phyloP scores from a whole-genome alignment of 441 rosid species.

The Lepidium campestre region DNA sequence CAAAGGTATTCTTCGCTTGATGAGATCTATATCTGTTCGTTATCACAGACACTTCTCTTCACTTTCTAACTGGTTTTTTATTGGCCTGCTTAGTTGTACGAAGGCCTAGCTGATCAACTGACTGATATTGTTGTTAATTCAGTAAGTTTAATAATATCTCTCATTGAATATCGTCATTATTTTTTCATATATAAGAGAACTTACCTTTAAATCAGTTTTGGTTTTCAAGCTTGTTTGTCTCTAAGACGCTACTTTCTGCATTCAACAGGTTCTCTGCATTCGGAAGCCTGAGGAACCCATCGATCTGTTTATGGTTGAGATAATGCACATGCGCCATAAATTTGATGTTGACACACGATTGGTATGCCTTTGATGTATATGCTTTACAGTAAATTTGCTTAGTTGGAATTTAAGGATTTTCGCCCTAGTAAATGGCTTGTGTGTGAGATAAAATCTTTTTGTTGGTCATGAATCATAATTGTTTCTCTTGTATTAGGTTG shows the following conservation, averaged over 20 bases:
- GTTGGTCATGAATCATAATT: not conserved
- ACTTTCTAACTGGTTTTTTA: conserved; percentile 7
- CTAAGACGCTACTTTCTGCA: not conserved
- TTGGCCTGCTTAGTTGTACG: conserved; percentile 51
- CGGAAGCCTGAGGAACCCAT: conserved; percentile 78
- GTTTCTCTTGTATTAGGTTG: conserved; percentile 44
- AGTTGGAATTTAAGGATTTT: not conserved
- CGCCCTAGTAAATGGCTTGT: not conserved
- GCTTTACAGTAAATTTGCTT: not conserved
- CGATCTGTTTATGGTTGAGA: conserved; percentile 96
- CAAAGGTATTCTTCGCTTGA: conserved; percentile 47
- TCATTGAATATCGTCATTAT: not conserved
- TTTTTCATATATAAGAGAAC: not conserved
- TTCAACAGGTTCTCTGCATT: conserved; percentile 73
- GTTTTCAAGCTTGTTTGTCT: not conserved
- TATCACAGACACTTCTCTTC: not conserved
- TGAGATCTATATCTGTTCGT: not conserved
- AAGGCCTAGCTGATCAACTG: conserved; percentile 85
- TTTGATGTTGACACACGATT: conserved; percentile 89
- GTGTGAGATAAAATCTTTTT: not conserved
- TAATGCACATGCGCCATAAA: conserved; percentile 97
- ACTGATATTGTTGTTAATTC: conserved; percentile 81
- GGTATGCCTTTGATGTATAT: conserved; percentile 33
- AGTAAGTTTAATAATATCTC: conserved; percentile 37
- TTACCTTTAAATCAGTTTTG: not conserved